Percentiles rank a stretch among this genome's conserved stretches.
Evolutionary conservation across 1,284 basidiomycete species (phyloP).

Genomic region (Austroboletus novae-zelandiae): DNA sequence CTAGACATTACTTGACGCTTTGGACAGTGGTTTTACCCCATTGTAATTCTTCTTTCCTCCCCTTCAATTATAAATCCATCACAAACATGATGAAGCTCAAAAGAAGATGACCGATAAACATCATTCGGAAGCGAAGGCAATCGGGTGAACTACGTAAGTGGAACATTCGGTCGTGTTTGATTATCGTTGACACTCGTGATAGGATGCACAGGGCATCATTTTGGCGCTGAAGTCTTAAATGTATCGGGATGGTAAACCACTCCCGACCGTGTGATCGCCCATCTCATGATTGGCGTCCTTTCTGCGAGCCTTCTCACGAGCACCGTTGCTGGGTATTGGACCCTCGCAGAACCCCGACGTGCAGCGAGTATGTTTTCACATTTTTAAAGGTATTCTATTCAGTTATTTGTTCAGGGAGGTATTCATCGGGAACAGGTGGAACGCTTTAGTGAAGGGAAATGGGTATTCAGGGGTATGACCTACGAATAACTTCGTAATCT

Average conservation of each 20-base stretch:
- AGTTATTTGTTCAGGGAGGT: conserved; percentile 49
- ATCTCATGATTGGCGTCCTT: conserved; percentile 93
- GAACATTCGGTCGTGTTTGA: not conserved
- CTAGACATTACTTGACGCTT: conserved; percentile 83
- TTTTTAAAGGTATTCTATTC: not conserved
- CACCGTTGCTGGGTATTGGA: conserved; percentile 92
- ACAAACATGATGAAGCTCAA: conserved; percentile 85
- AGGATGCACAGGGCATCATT: conserved; percentile 73
- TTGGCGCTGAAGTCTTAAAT: conserved; percentile 83
- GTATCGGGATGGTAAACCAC: conserved; percentile 81
- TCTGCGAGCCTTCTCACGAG: conserved; percentile 99
- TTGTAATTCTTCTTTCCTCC: conserved; percentile 95
- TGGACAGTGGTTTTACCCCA: conserved; percentile 92
- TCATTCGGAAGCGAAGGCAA: conserved; percentile 77
- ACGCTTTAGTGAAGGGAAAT: conserved; percentile 78
- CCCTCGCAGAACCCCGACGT: conserved; percentile 78
- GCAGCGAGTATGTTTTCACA: conserved; percentile 52
- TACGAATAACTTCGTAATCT: conserved; percentile 87
- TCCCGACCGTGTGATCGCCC: conserved; percentile 94
- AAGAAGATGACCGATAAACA: conserved; percentile 90
- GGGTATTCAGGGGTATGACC: conserved; percentile 76
- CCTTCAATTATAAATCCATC: conserved; percentile 88
- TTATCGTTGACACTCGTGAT: conserved; percentile 5
- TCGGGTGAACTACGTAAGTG: conserved; percentile 42
- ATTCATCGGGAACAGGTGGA: conserved; percentile 90